A percentile compares a stretch with the other conserved stretches of the same genome.
phyloP scores from a whole-genome alignment of 2,329 filamentous ascomycete genomes.

The Aspergillus novoparasiticus region DNA sequence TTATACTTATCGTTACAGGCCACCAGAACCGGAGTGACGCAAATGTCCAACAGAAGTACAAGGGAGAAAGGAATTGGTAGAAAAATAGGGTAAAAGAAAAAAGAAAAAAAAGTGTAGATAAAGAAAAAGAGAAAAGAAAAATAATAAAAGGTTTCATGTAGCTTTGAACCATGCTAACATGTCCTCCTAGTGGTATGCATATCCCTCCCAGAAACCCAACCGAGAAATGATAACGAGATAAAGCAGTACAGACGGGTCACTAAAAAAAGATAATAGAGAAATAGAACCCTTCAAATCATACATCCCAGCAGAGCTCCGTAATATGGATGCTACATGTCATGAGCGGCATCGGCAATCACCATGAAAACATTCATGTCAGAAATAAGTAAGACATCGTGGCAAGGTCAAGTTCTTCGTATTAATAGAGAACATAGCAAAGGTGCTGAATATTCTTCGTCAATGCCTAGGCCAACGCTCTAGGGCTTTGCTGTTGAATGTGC shows the following conservation, averaged over 20 bases:
- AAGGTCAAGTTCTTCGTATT: slow-evolving; percentile 26
- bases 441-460: slow-evolving; percentile 11
- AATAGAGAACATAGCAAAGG: slow-evolving; percentile 16
- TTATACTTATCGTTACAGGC: slow-evolving; percentile 44
- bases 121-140: slow-evolving; percentile 22
- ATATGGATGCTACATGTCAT: slow-evolving; percentile 24
- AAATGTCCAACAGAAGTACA: slow-evolving; percentile 7
- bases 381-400: slow-evolving; percentile 26
- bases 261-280: slow-evolving; percentile 19
- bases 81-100: slow-evolving; percentile 7
- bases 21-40: slow-evolving; percentile 23
- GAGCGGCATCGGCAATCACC: slow-evolving; percentile 22
- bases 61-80: slow-evolving; percentile 12
- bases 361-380: slow-evolving; percentile 20
- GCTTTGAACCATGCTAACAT: slow-evolving; percentile 26
- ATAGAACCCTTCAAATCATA: slow-evolving; percentile 24
- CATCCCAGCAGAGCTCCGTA: slow-evolving; percentile 23
- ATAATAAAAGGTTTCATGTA: slow-evolving; percentile 26
- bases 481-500: slow-evolving; percentile 53
- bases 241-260: slow-evolving; percentile 24
- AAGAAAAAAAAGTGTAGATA: slow-evolving; percentile 3
- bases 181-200: slow-evolving; percentile 26
- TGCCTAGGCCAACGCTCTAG: slow-evolving; percentile 39
- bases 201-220: slow-evolving; percentile 30
- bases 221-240: slow-evolving; percentile 22